These are phyloP conservation scores for Turritis glabra DNA, from an alignment of 345 rosid genomes.

Conservation along the genomic window DNA sequence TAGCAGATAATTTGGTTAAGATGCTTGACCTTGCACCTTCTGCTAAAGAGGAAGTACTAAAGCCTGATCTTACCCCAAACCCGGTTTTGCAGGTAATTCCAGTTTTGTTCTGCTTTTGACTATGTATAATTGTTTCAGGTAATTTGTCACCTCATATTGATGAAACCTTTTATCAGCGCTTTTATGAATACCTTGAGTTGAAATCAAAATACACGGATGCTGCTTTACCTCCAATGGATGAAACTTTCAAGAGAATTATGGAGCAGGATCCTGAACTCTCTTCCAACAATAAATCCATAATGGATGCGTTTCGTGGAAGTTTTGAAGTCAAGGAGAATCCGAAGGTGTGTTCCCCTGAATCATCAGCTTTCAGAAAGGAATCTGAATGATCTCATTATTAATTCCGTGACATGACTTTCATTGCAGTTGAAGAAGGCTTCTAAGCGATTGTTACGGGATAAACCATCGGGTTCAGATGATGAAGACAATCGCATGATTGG, in stretches of 20 bases:
- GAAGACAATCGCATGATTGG: slow-evolving; percentile 41
- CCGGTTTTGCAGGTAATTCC: slow-evolving; percentile 73
- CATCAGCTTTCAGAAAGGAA: not conserved
- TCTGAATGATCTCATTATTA: not conserved
- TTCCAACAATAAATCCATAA: slow-evolving; percentile 48
- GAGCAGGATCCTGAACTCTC: slow-evolving; percentile 69
- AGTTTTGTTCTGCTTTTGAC: slow-evolving; percentile 13
- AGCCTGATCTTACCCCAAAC: slow-evolving; percentile 85
- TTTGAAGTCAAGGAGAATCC: slow-evolving; percentile 80
- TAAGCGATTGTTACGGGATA: slow-evolving; percentile 49
- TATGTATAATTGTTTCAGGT: slow-evolving; percentile 2
- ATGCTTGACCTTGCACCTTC: slow-evolving; percentile 86
- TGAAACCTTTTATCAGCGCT: slow-evolving; percentile 52
- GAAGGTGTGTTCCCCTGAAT: slow-evolving; percentile 51
- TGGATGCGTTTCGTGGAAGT: slow-evolving; percentile 51
- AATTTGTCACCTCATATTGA: slow-evolving; percentile 24
- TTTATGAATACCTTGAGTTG: slow-evolving; percentile 71
- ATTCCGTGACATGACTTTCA: slow-evolving; percentile 7
- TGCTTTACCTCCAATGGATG: slow-evolving; percentile 75
- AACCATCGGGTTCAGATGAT: slow-evolving; percentile 67
- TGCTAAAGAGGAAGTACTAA: slow-evolving; percentile 58
- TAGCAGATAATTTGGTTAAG: slow-evolving; percentile 75
- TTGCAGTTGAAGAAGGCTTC: slow-evolving; percentile 70
- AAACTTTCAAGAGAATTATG: slow-evolving; percentile 63
- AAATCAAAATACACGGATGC: slow-evolving; percentile 75